A percentile compares a stretch with the other conserved stretches of the same genome.
Evolutionary conservation across 2,329 filamentous ascomycete genomes (phyloP).

Genomic region (Epichloe elymi): DNA sequence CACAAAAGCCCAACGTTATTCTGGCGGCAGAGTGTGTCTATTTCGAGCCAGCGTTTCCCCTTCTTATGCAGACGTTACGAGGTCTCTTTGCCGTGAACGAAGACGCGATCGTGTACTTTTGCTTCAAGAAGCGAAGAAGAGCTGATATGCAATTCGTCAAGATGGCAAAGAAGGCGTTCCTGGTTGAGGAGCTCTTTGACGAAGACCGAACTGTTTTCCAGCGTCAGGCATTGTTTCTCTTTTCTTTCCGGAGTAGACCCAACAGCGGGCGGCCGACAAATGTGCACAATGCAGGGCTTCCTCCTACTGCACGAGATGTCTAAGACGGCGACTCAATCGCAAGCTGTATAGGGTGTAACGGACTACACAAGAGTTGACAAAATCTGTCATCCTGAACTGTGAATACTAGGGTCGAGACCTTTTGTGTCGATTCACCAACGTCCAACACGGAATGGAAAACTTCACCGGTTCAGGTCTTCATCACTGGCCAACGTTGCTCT

Average conservation of each 20-base stretch:
- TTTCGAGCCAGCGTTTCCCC: slow-evolving; percentile 87
- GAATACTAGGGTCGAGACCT: not conserved
- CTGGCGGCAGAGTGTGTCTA: slow-evolving; percentile 97
- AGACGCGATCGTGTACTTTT: slow-evolving; percentile 57
- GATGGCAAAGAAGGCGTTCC: slow-evolving; percentile 53
- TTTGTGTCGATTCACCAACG: not conserved
- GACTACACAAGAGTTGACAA: not conserved
- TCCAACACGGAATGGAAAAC: not conserved
- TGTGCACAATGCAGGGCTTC: not conserved
- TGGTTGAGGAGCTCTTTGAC: slow-evolving; percentile 48
- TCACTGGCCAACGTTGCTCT: not conserved
- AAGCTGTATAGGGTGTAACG: not conserved
- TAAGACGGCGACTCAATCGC: not conserved
- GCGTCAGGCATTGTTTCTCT: slow-evolving; percentile 47
- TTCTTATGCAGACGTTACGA: slow-evolving; percentile 66
- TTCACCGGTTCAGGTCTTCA: not conserved
- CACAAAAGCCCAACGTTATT: slow-evolving; percentile 60
- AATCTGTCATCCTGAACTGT: not conserved
- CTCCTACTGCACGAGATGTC: not conserved
- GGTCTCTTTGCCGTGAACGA: slow-evolving; percentile 64
- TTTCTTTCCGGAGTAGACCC: slow-evolving; percentile 32
- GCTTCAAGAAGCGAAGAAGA: slow-evolving; percentile 84
- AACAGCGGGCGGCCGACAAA: not conserved
- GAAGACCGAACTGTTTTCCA: slow-evolving; percentile 45
- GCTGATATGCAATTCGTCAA: slow-evolving; percentile 68